Percentiles rank a stretch among this genome's conserved stretches.
Conservation (phyloP, 23 red algal species). For the Gracilaria gracilis region DNA sequence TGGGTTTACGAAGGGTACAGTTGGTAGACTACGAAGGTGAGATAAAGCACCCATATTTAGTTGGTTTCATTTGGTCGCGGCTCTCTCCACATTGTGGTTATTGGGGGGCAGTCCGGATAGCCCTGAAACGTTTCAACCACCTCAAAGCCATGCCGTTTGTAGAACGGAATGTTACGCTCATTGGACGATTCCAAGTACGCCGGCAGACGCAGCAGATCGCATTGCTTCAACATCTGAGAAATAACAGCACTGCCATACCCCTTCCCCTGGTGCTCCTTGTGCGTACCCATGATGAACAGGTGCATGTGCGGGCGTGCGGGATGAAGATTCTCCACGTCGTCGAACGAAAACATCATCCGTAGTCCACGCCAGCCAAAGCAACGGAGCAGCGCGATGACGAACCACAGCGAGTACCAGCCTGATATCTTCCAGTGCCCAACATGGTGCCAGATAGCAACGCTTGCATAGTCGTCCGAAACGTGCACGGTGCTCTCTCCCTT, state of each 20-base stretch:
- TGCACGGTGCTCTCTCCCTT: not conserved
- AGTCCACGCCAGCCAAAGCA: not conserved
- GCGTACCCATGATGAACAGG: not conserved
- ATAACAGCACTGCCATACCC: not conserved
- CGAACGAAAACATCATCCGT: not conserved
- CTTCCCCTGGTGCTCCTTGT: not conserved
- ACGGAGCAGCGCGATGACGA: not conserved
- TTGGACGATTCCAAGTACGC: conserved; percentile 16
- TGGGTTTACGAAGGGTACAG: too few species aligned
- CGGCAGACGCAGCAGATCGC: not conserved
- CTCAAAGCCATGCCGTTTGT: not conserved
- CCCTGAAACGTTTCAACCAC: not conserved
- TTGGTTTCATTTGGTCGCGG: too few species aligned
- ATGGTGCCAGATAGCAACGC: not conserved
- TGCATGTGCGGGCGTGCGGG: not conserved
- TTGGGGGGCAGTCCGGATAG: not conserved
- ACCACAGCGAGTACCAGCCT: not conserved
- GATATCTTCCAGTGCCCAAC: not conserved
- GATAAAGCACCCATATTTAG: too few species aligned
- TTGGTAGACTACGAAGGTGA: too few species aligned
- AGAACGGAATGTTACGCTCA: not conserved
- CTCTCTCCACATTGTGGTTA: not conserved
- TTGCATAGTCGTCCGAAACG: not conserved
- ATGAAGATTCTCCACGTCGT: not conserved
- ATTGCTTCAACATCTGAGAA: not conserved